These are phyloP conservation scores for Hericium alpestre DNA, from an alignment of 768 basidiomycete genomes.

Conservation along the genomic window DNA sequence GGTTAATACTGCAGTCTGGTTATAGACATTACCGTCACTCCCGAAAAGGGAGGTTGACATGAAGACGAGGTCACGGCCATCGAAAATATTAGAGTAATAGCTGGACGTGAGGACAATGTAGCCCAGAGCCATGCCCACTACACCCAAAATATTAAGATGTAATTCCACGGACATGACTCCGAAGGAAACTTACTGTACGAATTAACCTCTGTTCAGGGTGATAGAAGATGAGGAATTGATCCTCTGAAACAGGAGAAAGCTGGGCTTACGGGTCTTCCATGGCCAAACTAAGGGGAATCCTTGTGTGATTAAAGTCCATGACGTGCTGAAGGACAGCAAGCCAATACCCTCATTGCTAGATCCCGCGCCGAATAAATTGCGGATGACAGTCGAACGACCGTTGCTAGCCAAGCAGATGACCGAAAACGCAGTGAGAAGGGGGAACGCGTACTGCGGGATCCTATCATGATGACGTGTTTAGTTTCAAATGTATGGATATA, in stretches of 20 bases:
- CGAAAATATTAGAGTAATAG: constrained; percentile 36
- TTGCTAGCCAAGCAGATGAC: constrained; percentile 39
- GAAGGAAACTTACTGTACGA: constrained; percentile 24
- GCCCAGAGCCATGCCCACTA: constrained; percentile 40
- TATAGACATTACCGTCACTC: constrained; percentile 26
- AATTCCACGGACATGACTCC: background rate
- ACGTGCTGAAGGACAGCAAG: constrained; percentile 34
- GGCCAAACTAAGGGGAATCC: constrained; percentile 47
- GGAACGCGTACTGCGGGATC: constrained; percentile 29
- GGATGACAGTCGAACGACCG: constrained; percentile 32
- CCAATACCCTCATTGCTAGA: constrained; percentile 44
- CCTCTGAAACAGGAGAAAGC: background rate
- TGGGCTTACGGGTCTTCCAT: constrained; percentile 36
- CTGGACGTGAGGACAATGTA: constrained; percentile 30
- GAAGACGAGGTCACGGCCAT: constrained; percentile 32
- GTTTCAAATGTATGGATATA: background rate
- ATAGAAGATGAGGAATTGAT: background rate
- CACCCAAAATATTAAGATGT: background rate
- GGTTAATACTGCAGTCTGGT: constrained; percentile 32
- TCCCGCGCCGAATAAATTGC: constrained; percentile 31
- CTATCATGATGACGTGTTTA: constrained; percentile 1
- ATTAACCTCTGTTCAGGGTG: constrained; percentile 25
- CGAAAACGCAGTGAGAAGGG: constrained; percentile 37
- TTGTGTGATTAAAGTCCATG: constrained; percentile 46
- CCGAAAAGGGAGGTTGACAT: constrained; percentile 40